Evolutionary conservation across 208 protist genomes (phyloP), one percentile per base, ranked within the genome.

Genomic region (Trypanosoma conorhini): DNA sequence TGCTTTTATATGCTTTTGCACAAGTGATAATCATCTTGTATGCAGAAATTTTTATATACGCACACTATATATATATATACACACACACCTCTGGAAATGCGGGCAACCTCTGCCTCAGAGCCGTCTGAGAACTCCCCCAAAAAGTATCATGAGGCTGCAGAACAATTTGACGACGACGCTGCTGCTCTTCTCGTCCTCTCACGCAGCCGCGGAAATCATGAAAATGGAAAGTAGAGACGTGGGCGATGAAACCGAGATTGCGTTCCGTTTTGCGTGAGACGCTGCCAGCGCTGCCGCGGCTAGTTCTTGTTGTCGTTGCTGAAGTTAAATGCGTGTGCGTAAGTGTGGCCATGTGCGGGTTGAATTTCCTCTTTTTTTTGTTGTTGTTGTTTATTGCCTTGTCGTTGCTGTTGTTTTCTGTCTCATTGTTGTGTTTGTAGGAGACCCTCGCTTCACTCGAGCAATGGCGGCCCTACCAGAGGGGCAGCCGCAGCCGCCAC

Each of bases 401-500:
- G 42, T 46, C 8, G 5, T 46, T 46, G 5, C 1, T 46, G 5
- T 60, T 59, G 10, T 44, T 59, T 64, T 59, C 12, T 31, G 24
- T 19, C 24, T 40, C 3, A 24, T 26, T 54, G 7, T 24, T 26
- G 9, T 54, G 9, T 24, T 28, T 54, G n/a, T 54, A 54, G 50
- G 50, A 12, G 19, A n/a, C 26, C 22, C 22, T 54, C 50, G 17
- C 2, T 15, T 19, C 42, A 12, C 42, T 54, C 9, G 4, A 26
- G 17, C 22, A 26, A 54, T 54, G 50, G 5, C 50, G 50, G 26
- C 7, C 1, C 12, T 21, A 24, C 22, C 50, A 54, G 50, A 44
- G 17, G 65, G 69, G 24, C 44, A 79, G 12, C 33, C 66, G 30
- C 40, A 31, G 7, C 50, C 35, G 31, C 28, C 30, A 13, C 24